phyloP scores from a whole-genome alignment of 345 rosid species.

The Lepidium aucheri region DNA sequence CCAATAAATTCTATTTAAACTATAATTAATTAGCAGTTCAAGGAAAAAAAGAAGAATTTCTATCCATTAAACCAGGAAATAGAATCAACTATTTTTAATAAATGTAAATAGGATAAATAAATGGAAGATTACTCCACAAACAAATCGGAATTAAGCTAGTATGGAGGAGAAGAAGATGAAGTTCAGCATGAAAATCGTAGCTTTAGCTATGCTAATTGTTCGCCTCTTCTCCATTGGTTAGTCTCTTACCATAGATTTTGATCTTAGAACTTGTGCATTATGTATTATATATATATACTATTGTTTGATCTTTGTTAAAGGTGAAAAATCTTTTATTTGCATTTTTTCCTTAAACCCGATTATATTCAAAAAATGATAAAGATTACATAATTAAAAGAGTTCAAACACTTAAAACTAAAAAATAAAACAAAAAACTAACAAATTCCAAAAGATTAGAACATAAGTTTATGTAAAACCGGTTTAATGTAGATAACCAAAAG shows the following conservation, averaged over 20 bases:
- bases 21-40: neutral
- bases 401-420: too few relatives aligned
- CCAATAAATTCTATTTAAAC: too few relatives aligned
- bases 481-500: too few relatives aligned
- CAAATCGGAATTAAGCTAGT: neutral
- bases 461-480: too few relatives aligned
- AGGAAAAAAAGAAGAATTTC: neutral
- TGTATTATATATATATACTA: neutral
- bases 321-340: too few relatives aligned
- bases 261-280: neutral
- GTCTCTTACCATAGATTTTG: neutral
- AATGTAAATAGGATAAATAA: neutral
- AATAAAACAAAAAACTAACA: too few relatives aligned
- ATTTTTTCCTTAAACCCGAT: too few relatives aligned
- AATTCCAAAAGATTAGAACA: too few relatives aligned
- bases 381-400: too few relatives aligned
- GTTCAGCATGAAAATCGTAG: conserved; percentile 2
- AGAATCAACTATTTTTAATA: neutral
- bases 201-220: conserved; percentile 2
- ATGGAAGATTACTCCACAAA: neutral
- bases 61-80: neutral
- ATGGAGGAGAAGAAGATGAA: neutral
- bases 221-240: neutral
- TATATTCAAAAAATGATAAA: too few relatives aligned
- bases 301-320: too few relatives aligned